Conservation (phyloP, 345 rosid species). For the Pistacia integerrima region DNA sequence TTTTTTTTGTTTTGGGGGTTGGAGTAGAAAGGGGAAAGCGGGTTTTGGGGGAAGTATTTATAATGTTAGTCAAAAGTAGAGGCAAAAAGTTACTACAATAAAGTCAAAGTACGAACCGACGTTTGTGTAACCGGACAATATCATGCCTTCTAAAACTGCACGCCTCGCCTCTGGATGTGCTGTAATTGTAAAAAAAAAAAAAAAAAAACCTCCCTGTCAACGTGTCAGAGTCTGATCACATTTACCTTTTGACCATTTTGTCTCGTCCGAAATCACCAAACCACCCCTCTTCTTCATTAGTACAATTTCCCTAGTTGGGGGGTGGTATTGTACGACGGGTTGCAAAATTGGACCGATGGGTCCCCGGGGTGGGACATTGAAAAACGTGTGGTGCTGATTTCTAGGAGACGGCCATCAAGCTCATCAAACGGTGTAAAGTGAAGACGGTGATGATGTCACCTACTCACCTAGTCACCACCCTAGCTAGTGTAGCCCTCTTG, state of each 20-base stretch:
- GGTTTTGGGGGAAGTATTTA: neutral
- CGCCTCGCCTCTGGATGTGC: slow-evolving; percentile 22
- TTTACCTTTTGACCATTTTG: slow-evolving; percentile 32
- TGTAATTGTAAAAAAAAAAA: neutral
- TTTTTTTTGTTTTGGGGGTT: too few species aligned
- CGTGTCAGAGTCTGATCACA: slow-evolving; percentile 23
- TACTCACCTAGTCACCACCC: slow-evolving; percentile 9
- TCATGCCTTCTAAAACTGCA: slow-evolving; percentile 39
- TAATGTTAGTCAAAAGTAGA: slow-evolving; percentile 29
- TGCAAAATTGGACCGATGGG: neutral
- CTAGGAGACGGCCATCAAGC: slow-evolving; percentile 24
- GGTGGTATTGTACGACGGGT: neutral
- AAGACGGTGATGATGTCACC: slow-evolving; percentile 12
- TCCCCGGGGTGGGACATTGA: slow-evolving; percentile 14
- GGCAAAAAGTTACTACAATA: slow-evolving; percentile 3
- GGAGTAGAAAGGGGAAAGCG: too few species aligned
- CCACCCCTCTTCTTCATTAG: neutral
- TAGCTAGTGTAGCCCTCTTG: neutral
- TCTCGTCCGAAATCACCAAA: slow-evolving; percentile 21
- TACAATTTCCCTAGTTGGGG: neutral
- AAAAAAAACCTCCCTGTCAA: neutral
- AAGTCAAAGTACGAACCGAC: slow-evolving; percentile 37
- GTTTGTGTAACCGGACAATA: slow-evolving; percentile 38
- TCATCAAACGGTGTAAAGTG: slow-evolving; percentile 16
- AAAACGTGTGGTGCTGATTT: slow-evolving; percentile 40